Evolutionary conservation across 257 asterid genomes (phyloP).

Genomic region (Gardenia jasminoides): DNA sequence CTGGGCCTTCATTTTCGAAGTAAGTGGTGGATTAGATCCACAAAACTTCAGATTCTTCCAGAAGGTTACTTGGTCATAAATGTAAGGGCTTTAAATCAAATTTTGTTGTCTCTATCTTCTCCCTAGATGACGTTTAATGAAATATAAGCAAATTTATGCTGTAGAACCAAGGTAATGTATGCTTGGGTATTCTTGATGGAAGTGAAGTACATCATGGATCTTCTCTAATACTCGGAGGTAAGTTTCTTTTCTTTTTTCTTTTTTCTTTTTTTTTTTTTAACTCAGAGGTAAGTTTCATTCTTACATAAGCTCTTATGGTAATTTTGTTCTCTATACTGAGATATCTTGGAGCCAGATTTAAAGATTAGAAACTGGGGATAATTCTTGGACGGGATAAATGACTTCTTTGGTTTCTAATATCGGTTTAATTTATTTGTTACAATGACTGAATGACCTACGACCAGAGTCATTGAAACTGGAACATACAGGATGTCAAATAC

Average conservation of each 20-base stretch:
- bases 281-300: slow-evolving; percentile 59
- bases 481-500: neutral
- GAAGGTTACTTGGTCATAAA: slow-evolving; percentile 62
- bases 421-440: neutral
- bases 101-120: neutral
- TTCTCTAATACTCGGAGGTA: slow-evolving; percentile 72
- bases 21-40: slow-evolving; percentile 66
- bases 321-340: neutral
- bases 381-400: neutral
- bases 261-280: too few species aligned
- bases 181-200: slow-evolving; percentile 79
- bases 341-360: neutral
- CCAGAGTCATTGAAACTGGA: neutral
- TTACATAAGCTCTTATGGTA: neutral
- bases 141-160: slow-evolving; percentile 7
- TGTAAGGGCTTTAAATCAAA: slow-evolving; percentile 33
- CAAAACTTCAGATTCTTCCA: slow-evolving; percentile 62
- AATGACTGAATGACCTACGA: too few species aligned
- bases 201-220: slow-evolving; percentile 55
- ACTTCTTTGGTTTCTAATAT: neutral
- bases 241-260: too few species aligned
- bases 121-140: neutral
- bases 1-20: slow-evolving; percentile 57
- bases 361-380: neutral
- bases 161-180: slow-evolving; percentile 63